Evolutionary conservation across 257 asterid species (phyloP).

Genomic region (Solanum appendiculatum): DNA sequence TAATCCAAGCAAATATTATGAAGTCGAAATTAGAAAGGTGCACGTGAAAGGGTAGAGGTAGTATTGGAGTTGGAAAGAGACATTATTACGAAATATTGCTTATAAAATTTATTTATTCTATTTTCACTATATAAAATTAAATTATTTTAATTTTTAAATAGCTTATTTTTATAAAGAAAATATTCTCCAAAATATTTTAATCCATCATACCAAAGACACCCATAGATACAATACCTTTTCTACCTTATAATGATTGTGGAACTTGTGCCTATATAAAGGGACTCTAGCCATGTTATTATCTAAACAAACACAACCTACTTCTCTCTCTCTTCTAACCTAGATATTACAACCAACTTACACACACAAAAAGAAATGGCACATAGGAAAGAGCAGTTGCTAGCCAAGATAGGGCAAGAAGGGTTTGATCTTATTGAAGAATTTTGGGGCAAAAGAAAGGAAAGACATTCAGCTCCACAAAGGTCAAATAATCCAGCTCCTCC

Average conservation of each 20-base stretch:
- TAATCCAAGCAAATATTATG: not conserved
- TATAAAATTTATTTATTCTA: not conserved
- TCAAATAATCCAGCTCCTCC: not conserved
- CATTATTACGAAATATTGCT: not conserved
- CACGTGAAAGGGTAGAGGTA: not conserved
- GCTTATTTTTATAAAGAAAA: not conserved
- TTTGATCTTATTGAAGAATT: not conserved
- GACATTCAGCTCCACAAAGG: not conserved
- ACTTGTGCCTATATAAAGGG: conserved; percentile 9
- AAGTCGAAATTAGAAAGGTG: not conserved
- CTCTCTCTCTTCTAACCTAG: not conserved
- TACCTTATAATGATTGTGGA: not conserved
- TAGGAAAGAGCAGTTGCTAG: not conserved
- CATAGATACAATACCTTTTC: not conserved
- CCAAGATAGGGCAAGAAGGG: not conserved
- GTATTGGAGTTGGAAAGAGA: not conserved
- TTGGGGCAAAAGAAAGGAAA: not conserved
- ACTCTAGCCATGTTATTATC: not conserved
- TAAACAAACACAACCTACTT: not conserved
- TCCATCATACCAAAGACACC: not conserved
- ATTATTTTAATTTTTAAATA: not conserved
- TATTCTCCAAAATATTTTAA: not conserved
- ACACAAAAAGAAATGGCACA: not conserved
- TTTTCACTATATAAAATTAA: not conserved
- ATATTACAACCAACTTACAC: not conserved